These are phyloP conservation scores for Phoma sp. DNA, from an alignment of 2,329 filamentous ascomycete genomes.

Conservation along the genomic window DNA sequence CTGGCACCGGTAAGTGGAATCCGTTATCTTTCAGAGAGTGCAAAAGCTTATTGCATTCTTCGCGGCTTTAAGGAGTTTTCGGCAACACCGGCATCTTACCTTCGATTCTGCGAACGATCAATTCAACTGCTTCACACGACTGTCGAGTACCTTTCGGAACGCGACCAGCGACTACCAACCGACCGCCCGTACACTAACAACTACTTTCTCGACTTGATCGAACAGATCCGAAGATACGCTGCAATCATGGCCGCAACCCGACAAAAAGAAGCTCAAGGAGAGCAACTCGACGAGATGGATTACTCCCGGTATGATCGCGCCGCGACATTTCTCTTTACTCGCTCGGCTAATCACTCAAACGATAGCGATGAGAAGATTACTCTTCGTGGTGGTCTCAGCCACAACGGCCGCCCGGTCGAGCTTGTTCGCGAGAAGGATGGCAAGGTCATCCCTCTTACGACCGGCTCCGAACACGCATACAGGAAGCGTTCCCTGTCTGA, in stretches of 20 bases:
- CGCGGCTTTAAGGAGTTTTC: slow-evolving; percentile 74
- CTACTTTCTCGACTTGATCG: slow-evolving; percentile 95
- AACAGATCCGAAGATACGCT: slow-evolving; percentile 91
- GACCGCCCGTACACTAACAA: slow-evolving; percentile 94
- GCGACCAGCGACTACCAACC: slow-evolving; percentile 81
- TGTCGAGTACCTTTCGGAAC: slow-evolving; percentile 83
- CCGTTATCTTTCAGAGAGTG: slow-evolving; percentile 61
- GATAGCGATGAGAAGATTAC: slow-evolving; percentile 74
- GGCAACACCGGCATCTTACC: slow-evolving; percentile 75
- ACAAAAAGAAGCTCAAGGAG: slow-evolving; percentile 67
- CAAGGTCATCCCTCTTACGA: slow-evolving; percentile 76
- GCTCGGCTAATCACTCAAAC: slow-evolving; percentile 29
- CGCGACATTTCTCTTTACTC: slow-evolving; percentile 30
- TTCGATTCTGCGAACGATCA: slow-evolving; percentile 88
- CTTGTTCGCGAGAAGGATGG: slow-evolving; percentile 83
- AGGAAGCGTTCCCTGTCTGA: slow-evolving; percentile 66
- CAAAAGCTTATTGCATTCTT: slow-evolving; percentile 71
- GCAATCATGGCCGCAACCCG: slow-evolving; percentile 80
- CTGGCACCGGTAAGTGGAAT: slow-evolving; percentile 87
- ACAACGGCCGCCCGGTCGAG: slow-evolving; percentile 83
- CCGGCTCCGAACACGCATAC: slow-evolving; percentile 64
- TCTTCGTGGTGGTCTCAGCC: slow-evolving; percentile 79
- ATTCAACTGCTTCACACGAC: slow-evolving; percentile 90
- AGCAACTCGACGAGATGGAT: slow-evolving; percentile 60
- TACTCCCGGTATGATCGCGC: slow-evolving; percentile 53